A percentile compares a stretch with the other conserved stretches of the same genome.
These are phyloP conservation scores for Hypoxylon sp. DNA, from an alignment of 2,329 filamentous ascomycete genomes.

Conservation along the genomic window DNA sequence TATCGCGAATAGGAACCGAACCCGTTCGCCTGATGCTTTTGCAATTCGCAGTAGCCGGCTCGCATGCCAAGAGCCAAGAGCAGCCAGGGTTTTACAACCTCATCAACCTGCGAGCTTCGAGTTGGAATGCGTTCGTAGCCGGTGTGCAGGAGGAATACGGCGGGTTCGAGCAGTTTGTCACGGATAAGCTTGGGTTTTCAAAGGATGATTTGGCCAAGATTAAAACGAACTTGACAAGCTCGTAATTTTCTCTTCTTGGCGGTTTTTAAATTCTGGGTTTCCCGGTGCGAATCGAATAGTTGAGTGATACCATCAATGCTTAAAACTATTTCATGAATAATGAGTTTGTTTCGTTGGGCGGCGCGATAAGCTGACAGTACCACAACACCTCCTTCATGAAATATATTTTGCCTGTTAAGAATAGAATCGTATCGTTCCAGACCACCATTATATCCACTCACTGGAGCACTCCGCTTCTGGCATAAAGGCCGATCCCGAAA, in stretches of 20 bases:
- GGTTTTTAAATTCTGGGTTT: not conserved
- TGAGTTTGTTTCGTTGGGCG: not conserved
- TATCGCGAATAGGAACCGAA: constrained; percentile 63
- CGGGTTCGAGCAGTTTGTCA: constrained; percentile 60
- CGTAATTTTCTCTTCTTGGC: constrained; percentile 19
- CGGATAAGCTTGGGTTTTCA: constrained; percentile 55
- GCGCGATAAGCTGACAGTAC: too few relatives aligned
- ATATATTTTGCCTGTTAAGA: too few relatives aligned
- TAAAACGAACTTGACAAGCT: constrained; percentile 53
- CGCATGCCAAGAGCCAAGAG: constrained; percentile 49
- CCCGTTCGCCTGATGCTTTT: constrained; percentile 58
- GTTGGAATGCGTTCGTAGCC: constrained; percentile 57
- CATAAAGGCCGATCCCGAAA: too few relatives aligned
- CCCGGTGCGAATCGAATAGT: constrained; percentile 4
- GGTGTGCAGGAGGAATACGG: constrained; percentile 55
- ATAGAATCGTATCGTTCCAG: too few relatives aligned
- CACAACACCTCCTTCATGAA: too few relatives aligned
- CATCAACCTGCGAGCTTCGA: constrained; percentile 52
- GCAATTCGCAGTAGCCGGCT: constrained; percentile 51
- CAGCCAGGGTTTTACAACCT: constrained; percentile 61
- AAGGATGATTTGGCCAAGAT: constrained; percentile 56
- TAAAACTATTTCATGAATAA: not conserved
- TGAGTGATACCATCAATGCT: constrained; percentile 5
- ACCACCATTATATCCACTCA: too few relatives aligned
- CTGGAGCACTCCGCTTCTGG: too few relatives aligned